A percentile compares a stretch with the other conserved stretches of the same genome.
Conservation (phyloP, 139 green algal genomes). For the Spirogloea muscicola region DNA sequence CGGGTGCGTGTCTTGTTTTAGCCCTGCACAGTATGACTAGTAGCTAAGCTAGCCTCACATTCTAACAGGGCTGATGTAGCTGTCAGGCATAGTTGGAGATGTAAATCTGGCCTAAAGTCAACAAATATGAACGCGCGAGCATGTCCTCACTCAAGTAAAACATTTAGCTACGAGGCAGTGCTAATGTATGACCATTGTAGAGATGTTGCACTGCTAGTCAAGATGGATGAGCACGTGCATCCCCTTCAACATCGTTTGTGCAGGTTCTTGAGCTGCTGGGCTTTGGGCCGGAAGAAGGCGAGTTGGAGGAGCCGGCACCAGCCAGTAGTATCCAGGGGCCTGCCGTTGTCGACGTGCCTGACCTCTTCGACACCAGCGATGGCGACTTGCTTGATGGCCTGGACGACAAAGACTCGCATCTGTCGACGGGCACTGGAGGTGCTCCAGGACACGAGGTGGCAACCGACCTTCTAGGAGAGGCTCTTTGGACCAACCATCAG, state of each 20-base stretch:
- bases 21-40: not conserved
- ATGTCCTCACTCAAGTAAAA: too few species aligned
- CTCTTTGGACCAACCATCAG: conserved; percentile 6
- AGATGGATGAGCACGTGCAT: too few species aligned
- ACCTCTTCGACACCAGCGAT: conserved; percentile 7
- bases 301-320: too few species aligned
- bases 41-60: too few species aligned
- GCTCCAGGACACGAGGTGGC: not conserved
- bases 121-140: too few species aligned
- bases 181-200: too few species aligned
- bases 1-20: conserved; percentile 2
- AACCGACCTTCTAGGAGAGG: not conserved
- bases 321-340: too few species aligned
- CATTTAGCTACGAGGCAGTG: too few species aligned
- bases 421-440: not conserved
- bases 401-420: not conserved
- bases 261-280: conserved; percentile 7
- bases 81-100: too few species aligned
- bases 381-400: not conserved
- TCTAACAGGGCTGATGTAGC: too few species aligned
- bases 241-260: not conserved
- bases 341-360: not conserved
- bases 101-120: too few species aligned
- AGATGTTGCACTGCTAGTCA: too few species aligned
- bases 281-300: not conserved